phyloP scores from a whole-genome alignment of 192 early-diverging fungal species.

The Backusella liffmaniae region DNA sequence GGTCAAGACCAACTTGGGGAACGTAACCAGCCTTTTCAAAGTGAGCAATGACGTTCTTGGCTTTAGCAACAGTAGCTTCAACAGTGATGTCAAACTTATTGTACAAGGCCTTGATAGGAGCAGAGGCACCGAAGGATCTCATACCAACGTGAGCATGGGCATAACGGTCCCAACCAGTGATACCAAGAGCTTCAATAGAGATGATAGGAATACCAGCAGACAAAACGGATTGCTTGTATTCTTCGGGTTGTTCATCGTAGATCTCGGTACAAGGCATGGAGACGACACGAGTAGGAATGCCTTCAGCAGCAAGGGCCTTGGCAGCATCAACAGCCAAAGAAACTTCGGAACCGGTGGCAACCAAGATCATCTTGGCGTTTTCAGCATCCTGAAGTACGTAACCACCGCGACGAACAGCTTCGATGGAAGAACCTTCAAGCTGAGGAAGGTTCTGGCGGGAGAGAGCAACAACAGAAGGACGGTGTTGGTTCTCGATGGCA shows the following conservation, averaged over 20 bases:
- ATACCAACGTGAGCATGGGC: conserved; percentile 91
- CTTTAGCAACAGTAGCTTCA: conserved; percentile 71
- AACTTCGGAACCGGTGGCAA: conserved; percentile 92
- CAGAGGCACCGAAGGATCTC: conserved; percentile 88
- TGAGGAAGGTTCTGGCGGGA: conserved; percentile 96
- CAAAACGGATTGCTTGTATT: conserved; percentile 84
- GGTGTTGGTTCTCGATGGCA: conserved; percentile 65
- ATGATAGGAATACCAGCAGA: conserved; percentile 76
- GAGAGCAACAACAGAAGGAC: conserved; percentile 84
- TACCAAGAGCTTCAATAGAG: conserved; percentile 85
- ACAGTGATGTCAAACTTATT: conserved; percentile 83
- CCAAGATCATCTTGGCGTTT: conserved; percentile 63
- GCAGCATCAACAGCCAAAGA: conserved; percentile 87
- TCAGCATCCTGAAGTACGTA: conserved; percentile 76
- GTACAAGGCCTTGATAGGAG: conserved; percentile 80
- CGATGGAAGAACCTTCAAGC: conserved; percentile 78
- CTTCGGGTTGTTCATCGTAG: conserved; percentile 81
- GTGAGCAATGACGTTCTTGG: conserved; percentile 74
- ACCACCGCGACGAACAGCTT: conserved; percentile 81
- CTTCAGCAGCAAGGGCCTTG: conserved; percentile 60
- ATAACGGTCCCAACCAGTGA: conserved; percentile 90
- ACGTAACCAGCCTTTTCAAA: conserved; percentile 61
- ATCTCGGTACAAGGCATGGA: conserved; percentile 93
- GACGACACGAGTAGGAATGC: conserved; percentile 76
- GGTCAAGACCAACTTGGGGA: conserved; percentile 30